Conservation (phyloP, 164 flowering plant genomes). For the Brasenia schreberi region DNA sequence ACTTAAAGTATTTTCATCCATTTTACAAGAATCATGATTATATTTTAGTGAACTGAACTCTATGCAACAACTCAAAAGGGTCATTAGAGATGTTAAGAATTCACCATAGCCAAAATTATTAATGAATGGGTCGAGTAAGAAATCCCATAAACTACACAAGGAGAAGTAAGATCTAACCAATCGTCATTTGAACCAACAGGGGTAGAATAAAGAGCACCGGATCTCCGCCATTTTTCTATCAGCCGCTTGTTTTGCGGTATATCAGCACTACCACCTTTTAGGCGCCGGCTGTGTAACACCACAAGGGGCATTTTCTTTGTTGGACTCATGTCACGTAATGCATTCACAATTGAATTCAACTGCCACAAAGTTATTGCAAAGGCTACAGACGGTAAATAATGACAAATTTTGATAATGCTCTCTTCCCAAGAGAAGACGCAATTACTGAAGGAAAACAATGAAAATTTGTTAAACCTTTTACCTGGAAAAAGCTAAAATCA, state of each 20-base stretch:
- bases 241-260: constrained; percentile 40
- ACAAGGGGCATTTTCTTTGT: constrained; percentile 68
- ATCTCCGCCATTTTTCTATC: constrained; percentile 49
- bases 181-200: constrained; percentile 95
- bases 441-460: not conserved
- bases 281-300: constrained; percentile 60
- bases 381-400: not conserved
- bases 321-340: constrained; percentile 41
- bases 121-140: too few species aligned
- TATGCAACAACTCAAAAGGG: too few species aligned
- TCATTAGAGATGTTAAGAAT: too few species aligned
- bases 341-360: constrained; percentile 54
- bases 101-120: too few species aligned
- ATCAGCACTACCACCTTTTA: constrained; percentile 49
- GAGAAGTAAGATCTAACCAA: constrained; percentile 37
- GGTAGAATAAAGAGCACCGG: constrained; percentile 72
- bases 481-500: constrained; percentile 54
- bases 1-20: too few species aligned
- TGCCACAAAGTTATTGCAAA: constrained; percentile 16
- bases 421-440: not conserved
- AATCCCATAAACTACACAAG: too few species aligned
- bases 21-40: too few species aligned
- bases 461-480: constrained; percentile 5
- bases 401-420: not conserved
- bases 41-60: too few species aligned